Base-by-base conservation (phyloP, 179 eudicot species). In the Spergularia azorica region DNA sequence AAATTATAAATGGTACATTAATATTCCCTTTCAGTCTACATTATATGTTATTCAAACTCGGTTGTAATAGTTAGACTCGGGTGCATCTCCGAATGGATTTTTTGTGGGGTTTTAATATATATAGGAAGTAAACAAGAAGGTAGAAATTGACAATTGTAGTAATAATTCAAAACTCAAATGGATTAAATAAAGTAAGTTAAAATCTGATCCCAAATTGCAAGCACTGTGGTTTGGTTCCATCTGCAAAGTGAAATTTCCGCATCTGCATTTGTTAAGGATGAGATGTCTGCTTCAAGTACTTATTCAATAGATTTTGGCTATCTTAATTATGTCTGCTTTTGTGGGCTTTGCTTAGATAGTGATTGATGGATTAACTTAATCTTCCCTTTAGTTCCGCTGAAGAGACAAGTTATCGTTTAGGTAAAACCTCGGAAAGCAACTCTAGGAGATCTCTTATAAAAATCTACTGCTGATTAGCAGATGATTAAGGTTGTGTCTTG, bases 291-390 rank as follows among this genome's bases (percentile, higher is more conserved):
- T 71, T 83, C 85, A 74, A 62, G 69, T 72, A 79, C 76, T 78
- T 73, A 79, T 66, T 71, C 71, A 57, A 43, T 55, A 75, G 83
- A 82, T 81, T 75, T 58, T 62, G 83, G 70, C 78, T 72, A 76
- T 79, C 83, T 67, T 54, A 72, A 79, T 76, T 63, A 82, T 79
- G 83, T 73, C 80, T 76, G 67, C 82, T 55, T 52, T 71, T 82
- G 82, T 79, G 82, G 85, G 80, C 85, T 71, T 71, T 75, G 57
- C 56, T 70, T 75, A 67, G 85, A 79, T 57, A 79, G 82, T 79
- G 85, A 82, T 79, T 66, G 85, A 78, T 82, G 52, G 76, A 41
- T 71, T 70, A 71, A 74, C 63, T 66, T 78, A 70, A 71, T 64
- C 68, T 52, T 58, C 68, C 66, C 63, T 70, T 79, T 79, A 64